Evolutionary conservation across 352 stramenopile genomes (phyloP), one percentile per base, ranked within the genome.

Genomic region (Phytophthora idaei): DNA sequence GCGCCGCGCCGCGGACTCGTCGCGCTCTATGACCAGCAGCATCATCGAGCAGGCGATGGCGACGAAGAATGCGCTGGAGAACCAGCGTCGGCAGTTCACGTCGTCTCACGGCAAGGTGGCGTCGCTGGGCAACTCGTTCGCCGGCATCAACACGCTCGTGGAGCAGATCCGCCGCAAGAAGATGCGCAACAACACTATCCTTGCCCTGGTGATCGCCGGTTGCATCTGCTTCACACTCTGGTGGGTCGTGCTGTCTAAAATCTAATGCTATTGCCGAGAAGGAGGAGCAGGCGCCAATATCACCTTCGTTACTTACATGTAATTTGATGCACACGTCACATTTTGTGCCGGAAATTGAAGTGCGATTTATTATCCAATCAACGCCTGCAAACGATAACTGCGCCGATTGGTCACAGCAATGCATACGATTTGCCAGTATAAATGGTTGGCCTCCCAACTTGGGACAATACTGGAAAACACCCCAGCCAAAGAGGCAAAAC

Each of bases 141-240:
- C 95, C 8, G 93, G 95, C 34, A 95, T 99, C 60, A 98, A 99
- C 73, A 87, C 83, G 63, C 85, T 99, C 64, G 94, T 99, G 68
- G 97, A 98, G 57, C 85, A 96, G 69, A 99, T 99, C 69, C 85
- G 89, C 42, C 90, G 94, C 74, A 98, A 98, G 82, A 97, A 98
- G 81, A 93, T 97, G 69, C 89, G 92, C 68, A 98, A 99, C 85
- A 98, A 99, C 77, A 97, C 89, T 42, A 97, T 99, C 85, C 69
- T 99, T 25, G 94, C 93, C 57, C 87, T 97, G 46, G 94, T 99
- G 47, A 98, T 99, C 71, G 95, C 97, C 5, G 87, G 67, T 45
- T 99, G 96, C 78, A 84, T 99, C 62, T 96, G 97, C 67, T 99
- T 99, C 63, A 99, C 94, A 36, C 82, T 99, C 11, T 99, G 95